These are phyloP conservation scores for Tuber brumale DNA, from an alignment of 495 filamentous ascomycete species.

Conservation along the genomic window DNA sequence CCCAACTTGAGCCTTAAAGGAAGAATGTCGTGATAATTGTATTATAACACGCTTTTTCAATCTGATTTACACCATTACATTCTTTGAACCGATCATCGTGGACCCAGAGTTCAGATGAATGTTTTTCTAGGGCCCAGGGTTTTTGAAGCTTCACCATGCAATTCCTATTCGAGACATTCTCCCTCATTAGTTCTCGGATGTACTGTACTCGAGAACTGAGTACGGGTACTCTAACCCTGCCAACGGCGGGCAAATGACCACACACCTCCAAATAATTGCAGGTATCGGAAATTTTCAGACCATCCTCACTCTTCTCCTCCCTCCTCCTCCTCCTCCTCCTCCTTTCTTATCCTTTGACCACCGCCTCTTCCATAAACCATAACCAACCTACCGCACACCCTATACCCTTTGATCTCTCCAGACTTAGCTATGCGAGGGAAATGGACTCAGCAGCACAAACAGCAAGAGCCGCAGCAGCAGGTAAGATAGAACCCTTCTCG, in stretches of 20 bases:
- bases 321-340: background rate
- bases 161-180: background rate
- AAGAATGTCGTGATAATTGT: background rate
- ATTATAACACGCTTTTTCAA: background rate
- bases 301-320: background rate
- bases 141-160: background rate
- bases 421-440: slow-evolving; percentile 27
- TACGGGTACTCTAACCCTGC: background rate
- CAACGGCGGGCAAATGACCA: background rate
- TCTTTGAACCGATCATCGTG: background rate
- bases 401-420: background rate
- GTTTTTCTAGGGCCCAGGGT: background rate
- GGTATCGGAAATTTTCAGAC: background rate
- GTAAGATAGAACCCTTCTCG: slow-evolving; percentile 23
- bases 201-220: background rate
- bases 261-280: background rate
- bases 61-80: background rate
- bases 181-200: background rate
- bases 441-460: slow-evolving; percentile 32
- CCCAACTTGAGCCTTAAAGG: background rate
- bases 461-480: slow-evolving; percentile 33
- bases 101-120: background rate
- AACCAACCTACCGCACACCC: background rate
- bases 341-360: background rate
- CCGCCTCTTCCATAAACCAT: background rate